phyloP scores from a whole-genome alignment of 1,284 basidiomycete species.

The Tausonia pullulans region DNA sequence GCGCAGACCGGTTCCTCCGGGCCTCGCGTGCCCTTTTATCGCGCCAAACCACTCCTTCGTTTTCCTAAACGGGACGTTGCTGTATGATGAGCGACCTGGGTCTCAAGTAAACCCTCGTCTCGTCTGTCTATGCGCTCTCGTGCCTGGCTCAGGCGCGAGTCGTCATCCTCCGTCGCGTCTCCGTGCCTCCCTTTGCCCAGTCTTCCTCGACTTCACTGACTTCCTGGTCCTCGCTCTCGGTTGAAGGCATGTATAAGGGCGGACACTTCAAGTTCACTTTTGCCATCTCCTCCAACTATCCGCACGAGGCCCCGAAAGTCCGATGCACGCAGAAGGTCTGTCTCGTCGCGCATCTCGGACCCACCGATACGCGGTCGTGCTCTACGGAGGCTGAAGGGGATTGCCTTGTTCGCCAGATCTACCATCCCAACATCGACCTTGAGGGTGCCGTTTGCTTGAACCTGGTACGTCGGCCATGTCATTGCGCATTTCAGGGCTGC shows the following conservation, averaged over 20 bases:
- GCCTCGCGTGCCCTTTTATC: too few relatives aligned
- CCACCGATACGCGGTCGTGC: not conserved
- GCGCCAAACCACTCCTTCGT: too few relatives aligned
- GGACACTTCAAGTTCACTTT: slow-evolving; percentile 90
- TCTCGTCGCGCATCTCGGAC: not conserved
- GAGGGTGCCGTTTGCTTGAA: slow-evolving; percentile 85
- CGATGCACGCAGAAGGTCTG: slow-evolving; percentile 85
- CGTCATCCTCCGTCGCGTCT: too few relatives aligned
- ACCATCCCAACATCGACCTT: slow-evolving; percentile 96
- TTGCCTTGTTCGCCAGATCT: slow-evolving; percentile 52
- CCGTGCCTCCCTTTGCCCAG: too few relatives aligned
- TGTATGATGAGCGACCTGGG: too few relatives aligned
- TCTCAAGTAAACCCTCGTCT: too few relatives aligned
- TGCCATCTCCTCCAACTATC: slow-evolving; percentile 93
- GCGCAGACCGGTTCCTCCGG: too few relatives aligned
- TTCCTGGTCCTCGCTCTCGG: not conserved
- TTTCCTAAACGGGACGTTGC: too few relatives aligned
- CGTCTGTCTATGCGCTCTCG: too few relatives aligned
- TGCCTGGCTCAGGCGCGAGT: too few relatives aligned
- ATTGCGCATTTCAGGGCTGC: too few relatives aligned
- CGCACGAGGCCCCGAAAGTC: slow-evolving; percentile 98
- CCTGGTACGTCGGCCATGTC: slow-evolving; percentile 5
- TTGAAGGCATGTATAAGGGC: slow-evolving; percentile 90
- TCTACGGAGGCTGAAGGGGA: not conserved
- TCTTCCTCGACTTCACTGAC: too few relatives aligned